Percentiles rank a stretch among this genome's conserved stretches.
Evolutionary conservation across 2,329 filamentous ascomycete genomes (phyloP).

Genomic region (Fusarium bactridioides): DNA sequence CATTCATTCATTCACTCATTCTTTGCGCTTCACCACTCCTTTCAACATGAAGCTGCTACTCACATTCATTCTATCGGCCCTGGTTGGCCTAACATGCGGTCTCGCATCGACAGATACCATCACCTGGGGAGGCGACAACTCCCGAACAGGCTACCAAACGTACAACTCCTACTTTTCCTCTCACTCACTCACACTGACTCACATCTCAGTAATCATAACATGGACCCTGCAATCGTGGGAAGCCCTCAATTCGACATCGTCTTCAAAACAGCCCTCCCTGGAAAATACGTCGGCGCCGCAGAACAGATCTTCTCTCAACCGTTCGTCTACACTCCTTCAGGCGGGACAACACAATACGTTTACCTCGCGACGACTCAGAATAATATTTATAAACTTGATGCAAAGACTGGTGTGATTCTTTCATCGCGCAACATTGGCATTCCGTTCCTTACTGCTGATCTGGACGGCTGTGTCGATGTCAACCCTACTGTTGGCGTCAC

Average conservation of each 20-base stretch:
- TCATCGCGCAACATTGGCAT: conserved; percentile 55
- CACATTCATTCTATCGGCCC: conserved; percentile 43
- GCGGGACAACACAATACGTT: conserved; percentile 58
- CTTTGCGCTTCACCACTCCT: not conserved
- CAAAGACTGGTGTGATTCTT: conserved; percentile 62
- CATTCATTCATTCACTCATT: conserved; percentile 7
- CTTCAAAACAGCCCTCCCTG: conserved; percentile 61
- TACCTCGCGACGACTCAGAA: conserved; percentile 66
- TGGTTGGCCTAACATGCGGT: conserved; percentile 46
- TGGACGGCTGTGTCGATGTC: conserved; percentile 58
- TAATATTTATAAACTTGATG: conserved; percentile 64
- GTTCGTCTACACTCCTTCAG: conserved; percentile 57
- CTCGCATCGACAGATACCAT: conserved; percentile 62
- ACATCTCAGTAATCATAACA: conserved; percentile 61
- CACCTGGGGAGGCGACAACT: conserved; percentile 67
- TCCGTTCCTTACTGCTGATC: conserved; percentile 58
- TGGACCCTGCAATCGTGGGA: conserved; percentile 66
- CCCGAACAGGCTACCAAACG: conserved; percentile 61
- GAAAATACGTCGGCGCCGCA: conserved; percentile 56
- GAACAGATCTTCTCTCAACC: conserved; percentile 65
- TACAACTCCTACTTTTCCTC: conserved; percentile 38
- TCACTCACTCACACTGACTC: accelerated
- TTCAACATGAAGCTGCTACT: conserved; percentile 39
- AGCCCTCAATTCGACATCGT: conserved; percentile 63
- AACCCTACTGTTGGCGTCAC: conserved; percentile 57